Evolutionary conservation across 2,329 filamentous ascomycete species (phyloP).

Genomic region (Neopestalotiopsis rosae): DNA sequence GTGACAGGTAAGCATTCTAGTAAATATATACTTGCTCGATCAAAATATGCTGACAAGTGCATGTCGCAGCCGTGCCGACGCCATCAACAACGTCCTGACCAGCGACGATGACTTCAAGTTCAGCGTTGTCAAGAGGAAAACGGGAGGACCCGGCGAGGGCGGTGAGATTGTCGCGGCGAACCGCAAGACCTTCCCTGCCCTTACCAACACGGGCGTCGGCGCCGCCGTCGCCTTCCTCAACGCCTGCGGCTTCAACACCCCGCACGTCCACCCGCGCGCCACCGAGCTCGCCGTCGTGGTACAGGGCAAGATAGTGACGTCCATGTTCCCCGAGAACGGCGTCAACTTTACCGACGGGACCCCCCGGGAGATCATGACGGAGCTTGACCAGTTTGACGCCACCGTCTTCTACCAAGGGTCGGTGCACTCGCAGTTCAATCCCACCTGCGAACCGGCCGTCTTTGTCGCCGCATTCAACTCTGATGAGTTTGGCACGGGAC

Average conservation of each 20-base stretch:
- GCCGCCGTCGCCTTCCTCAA: slow-evolving; percentile 58
- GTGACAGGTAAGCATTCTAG: slow-evolving; percentile 40
- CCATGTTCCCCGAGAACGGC: slow-evolving; percentile 60
- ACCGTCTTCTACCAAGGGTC: slow-evolving; percentile 60
- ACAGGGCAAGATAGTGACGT: slow-evolving; percentile 52
- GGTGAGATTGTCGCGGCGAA: slow-evolving; percentile 58
- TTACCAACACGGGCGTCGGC: slow-evolving; percentile 55
- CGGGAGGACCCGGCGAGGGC: slow-evolving; percentile 43
- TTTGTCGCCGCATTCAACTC: slow-evolving; percentile 55
- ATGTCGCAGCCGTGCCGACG: slow-evolving; percentile 44
- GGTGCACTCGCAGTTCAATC: slow-evolving; percentile 62
- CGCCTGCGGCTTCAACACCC: slow-evolving; percentile 61
- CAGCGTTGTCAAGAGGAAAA: slow-evolving; percentile 45
- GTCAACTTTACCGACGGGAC: slow-evolving; percentile 43
- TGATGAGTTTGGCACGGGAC: slow-evolving; percentile 59
- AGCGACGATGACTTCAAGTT: slow-evolving; percentile 53
- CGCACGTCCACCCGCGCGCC: slow-evolving; percentile 60
- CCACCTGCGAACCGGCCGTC: slow-evolving; percentile 53
- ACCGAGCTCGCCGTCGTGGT: slow-evolving; percentile 59
- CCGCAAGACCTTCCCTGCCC: slow-evolving; percentile 61
- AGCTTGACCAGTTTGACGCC: slow-evolving; percentile 50
- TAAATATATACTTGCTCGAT: neutral
- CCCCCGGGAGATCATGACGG: slow-evolving; percentile 42
- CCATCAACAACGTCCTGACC: slow-evolving; percentile 46
- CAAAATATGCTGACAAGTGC: slow-evolving; percentile 22